Conservation (phyloP, 2,329 filamentous ascomycete species). For the Trichoderma asperellum region DNA sequence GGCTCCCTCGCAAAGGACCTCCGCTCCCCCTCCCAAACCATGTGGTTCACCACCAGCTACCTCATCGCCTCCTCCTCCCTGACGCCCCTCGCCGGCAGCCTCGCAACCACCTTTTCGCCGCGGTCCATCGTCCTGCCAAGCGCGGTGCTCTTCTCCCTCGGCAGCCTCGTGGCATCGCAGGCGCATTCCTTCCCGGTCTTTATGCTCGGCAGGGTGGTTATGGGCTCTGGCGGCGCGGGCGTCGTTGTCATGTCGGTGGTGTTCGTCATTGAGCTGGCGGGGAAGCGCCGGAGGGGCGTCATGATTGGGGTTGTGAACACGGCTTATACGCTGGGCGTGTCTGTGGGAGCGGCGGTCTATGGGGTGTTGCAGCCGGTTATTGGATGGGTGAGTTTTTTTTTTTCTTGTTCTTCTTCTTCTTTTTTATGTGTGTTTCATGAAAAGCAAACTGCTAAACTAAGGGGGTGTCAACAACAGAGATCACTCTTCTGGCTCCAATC, state of each 20-base stretch:
- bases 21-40: constrained; percentile 70
- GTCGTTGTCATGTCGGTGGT: constrained; percentile 76
- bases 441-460: not conserved
- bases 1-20: constrained; percentile 75
- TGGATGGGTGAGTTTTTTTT: constrained; percentile 65
- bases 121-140: constrained; percentile 63
- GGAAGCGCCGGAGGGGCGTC: constrained; percentile 68
- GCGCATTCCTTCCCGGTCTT: constrained; percentile 65
- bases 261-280: constrained; percentile 73
- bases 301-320: constrained; percentile 76
- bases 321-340: constrained; percentile 71
- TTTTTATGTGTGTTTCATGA: not conserved
- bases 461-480: constrained; percentile 51
- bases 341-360: constrained; percentile 71
- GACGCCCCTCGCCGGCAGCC: constrained; percentile 70
- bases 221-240: constrained; percentile 71
- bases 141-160: constrained; percentile 60
- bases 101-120: constrained; percentile 74
- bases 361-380: constrained; percentile 64
- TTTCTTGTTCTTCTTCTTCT: not conserved
- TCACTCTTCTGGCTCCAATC: constrained; percentile 74
- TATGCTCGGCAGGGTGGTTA: constrained; percentile 68
- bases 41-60: constrained; percentile 82
- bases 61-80: constrained; percentile 65
- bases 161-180: constrained; percentile 60